Evolutionary conservation across 768 basidiomycete species (phyloP), one percentile per base, ranked within the genome.

Genomic region (Chalciporus chontae): DNA sequence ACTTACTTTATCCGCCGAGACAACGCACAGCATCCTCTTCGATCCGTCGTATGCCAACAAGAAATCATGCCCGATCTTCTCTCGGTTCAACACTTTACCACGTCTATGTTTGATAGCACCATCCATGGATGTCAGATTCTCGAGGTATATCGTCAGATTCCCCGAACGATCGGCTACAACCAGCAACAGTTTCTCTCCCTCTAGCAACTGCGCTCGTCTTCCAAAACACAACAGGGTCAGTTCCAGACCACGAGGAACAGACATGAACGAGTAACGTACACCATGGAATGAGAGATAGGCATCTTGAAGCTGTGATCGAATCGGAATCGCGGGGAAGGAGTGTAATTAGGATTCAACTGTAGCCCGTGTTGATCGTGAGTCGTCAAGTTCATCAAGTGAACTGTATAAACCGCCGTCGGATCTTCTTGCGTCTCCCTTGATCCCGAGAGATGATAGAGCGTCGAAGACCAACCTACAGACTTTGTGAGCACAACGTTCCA

Each of bases 11-110:
- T 36, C 34, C 1, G 34, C 34, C n/a, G 14, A 36, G 15, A 36
- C 34, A 15, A 36, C 34, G n/a, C 34, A 36, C 18, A 84, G 55
- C 61, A 77, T 71, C 3, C 75, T 72, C 52, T 73, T 78, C 9
- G 67, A 60, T 54, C 83, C 80, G 41, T 84, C 79, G 50, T 73
- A 80, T 0, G 81, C 70, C 5, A 82, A 45, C 8, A 77, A n/a
- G 42, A 71, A 67, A 7, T 74, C 67, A 3, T 69, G 60, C 0
- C 77, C 80, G 13, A 80, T 69, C 57, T 75, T 79, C 32, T 45
- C 24, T 15, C 67, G 67, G 43, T 68, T 66, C 13, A 79, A 53
- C 0, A 23, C 37, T 43, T 70, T 71, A 27, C 65, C 59, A 14
- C 44, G 34, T 5, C 59, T 55, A 15, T 53, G 50, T 4, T 49